Percentiles rank a stretch among this genome's conserved stretches.
Evolutionary conservation across 768 basidiomycete genomes (phyloP).

Genomic region (Obba rivulosa): DNA sequence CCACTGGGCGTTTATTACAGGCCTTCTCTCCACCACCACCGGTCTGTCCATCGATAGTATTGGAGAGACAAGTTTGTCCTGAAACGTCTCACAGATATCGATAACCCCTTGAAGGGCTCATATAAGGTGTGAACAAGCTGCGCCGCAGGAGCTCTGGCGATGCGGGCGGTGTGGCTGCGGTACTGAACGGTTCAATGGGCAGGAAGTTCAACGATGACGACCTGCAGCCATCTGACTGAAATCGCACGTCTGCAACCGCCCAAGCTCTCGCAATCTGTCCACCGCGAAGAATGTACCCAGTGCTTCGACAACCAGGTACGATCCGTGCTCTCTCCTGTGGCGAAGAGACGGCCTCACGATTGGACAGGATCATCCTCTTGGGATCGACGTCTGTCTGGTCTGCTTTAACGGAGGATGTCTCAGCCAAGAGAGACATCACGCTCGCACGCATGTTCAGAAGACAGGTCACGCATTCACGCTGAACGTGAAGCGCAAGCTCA

Average conservation of each 20-base stretch:
- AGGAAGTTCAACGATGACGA: constrained; percentile 9
- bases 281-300: constrained; percentile 93
- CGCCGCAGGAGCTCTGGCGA: no score
- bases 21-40: no score
- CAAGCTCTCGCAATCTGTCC: constrained; percentile 63
- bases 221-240: constrained; percentile 50
- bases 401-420: constrained; percentile 96
- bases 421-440: constrained; percentile 58
- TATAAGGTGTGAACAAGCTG: background rate
- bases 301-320: constrained; percentile 91
- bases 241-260: constrained; percentile 51
- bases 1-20: no score
- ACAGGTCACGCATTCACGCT: constrained; percentile 71
- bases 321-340: constrained; percentile 6
- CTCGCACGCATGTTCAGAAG: constrained; percentile 64
- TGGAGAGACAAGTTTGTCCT: no score
- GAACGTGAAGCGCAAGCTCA: constrained; percentile 72
- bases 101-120: background rate
- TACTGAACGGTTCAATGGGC: background rate
- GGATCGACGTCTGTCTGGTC: constrained; percentile 82
- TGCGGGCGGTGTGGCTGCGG: no score
- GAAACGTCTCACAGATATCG: background rate
- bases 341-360: constrained; percentile 1
- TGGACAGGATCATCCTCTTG: constrained; percentile 62
- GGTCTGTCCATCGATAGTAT: no score